Evolutionary conservation across 1,284 basidiomycete genomes (phyloP), one percentile per base, ranked within the genome.

Genomic region (Ustilago nuda): DNA sequence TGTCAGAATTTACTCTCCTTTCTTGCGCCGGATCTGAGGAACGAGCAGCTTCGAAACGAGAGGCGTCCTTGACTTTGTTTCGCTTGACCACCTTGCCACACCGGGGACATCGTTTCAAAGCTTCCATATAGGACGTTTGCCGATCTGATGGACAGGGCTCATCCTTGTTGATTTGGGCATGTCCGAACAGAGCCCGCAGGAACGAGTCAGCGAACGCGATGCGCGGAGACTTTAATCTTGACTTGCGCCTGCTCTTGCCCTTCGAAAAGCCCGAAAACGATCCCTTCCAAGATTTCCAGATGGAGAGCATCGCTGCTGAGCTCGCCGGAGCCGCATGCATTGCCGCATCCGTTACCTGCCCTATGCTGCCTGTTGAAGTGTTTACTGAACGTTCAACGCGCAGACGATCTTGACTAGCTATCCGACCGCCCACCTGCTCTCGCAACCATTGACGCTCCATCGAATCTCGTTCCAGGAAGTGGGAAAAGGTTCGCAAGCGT

Each of bases 371-470:
- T 27, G 58, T 13, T 59, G 39, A 11, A 1, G 53, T 46, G 17
- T 27, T 33, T 2, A 64, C 61, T 4, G 33, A 61, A 11, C 55
- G 32, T 36, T 63, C 72, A 8, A 59, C 51, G 7, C 41, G 65
- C 7, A 76, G 15, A 2, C 74, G 66, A 27, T 76, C 63, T 43
- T 76, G 74, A 39, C 74, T 76, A 4, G 74, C 91, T n/a, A 91
- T 88, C 81, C 86, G 76, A 5, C 79, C 80, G 52, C 80, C 80
- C 15, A 66, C 56, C 50, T 66, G 69, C 30, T 68, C 70, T 12
- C 62, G 36, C 45, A 73, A 59, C 75, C 75, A 77, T 50, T 73
- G 61, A 33, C 75, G 63, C 45, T 77, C 71, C 58, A 73, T 67
- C 48, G 70, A 73, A 19, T 74, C 67, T 17, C 75, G 56, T 37